Conservation (phyloP, 2,329 filamentous ascomycete species). For the Ilyonectria mors-panacis region DNA sequence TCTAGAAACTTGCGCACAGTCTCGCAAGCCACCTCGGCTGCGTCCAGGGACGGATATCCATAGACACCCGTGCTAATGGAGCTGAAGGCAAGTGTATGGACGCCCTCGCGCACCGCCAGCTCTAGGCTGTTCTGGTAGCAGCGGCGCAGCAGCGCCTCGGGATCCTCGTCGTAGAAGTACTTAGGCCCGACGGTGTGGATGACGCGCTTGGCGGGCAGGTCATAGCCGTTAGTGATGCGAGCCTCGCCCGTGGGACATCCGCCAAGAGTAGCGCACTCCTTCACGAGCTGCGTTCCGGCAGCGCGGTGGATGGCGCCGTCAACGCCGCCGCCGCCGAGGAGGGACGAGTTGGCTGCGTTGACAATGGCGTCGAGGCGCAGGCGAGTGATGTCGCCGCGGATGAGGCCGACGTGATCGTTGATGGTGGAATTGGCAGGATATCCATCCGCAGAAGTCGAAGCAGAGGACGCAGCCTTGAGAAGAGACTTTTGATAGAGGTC, state of each 20-base stretch:
- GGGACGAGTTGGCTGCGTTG: slow-evolving; percentile 87
- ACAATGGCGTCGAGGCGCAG: slow-evolving; percentile 87
- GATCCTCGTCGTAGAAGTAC: slow-evolving; percentile 65
- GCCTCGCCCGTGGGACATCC: slow-evolving; percentile 85
- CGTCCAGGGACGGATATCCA: slow-evolving; percentile 83
- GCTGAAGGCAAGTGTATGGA: slow-evolving; percentile 84
- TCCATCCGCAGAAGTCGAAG: slow-evolving; percentile 36
- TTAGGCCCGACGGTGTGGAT: slow-evolving; percentile 94
- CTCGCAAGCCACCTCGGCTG: slow-evolving; percentile 79
- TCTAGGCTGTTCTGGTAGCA: slow-evolving; percentile 82
- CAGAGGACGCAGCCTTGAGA: slow-evolving; percentile 32
- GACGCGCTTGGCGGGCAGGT: slow-evolving; percentile 81
- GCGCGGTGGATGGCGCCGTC: slow-evolving; percentile 89
- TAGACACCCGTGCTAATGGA: slow-evolving; percentile 92
- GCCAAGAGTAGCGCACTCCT: slow-evolving; percentile 79
- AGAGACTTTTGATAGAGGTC: slow-evolving; percentile 69
- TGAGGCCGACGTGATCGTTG: slow-evolving; percentile 80
- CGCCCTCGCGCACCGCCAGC: slow-evolving; percentile 77
- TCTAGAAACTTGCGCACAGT: slow-evolving; percentile 71
- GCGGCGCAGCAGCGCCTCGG: slow-evolving; percentile 64
- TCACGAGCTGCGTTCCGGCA: slow-evolving; percentile 77
- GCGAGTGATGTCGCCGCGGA: slow-evolving; percentile 85
- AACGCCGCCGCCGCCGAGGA: slow-evolving; percentile 92
- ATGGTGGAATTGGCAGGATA: slow-evolving; percentile 63
- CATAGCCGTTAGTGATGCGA: slow-evolving; percentile 85